Percentiles rank a stretch among this genome's conserved stretches.
These are phyloP conservation scores for Solanum stenotomum DNA, from an alignment of 257 asterid genomes.

Conservation along the genomic window DNA sequence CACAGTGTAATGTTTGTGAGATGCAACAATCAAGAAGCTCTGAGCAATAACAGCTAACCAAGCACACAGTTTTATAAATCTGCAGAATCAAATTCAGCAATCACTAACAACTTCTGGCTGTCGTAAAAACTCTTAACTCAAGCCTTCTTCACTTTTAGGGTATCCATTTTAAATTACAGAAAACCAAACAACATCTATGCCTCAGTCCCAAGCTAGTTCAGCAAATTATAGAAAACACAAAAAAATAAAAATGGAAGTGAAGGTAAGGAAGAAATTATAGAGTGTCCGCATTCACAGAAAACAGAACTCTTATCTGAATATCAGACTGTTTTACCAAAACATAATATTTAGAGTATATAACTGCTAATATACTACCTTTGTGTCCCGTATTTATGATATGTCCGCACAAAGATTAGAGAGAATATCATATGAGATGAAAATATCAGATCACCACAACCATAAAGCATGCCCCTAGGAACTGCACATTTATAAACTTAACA, in stretches of 20 bases:
- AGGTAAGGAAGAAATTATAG: not conserved
- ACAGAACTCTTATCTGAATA: not conserved
- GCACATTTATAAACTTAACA: constrained; percentile 10
- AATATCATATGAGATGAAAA: constrained; percentile 98
- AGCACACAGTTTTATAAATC: constrained; percentile 68
- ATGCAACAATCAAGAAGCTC: constrained; percentile 87
- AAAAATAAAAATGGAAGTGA: not conserved
- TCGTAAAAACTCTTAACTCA: not conserved
- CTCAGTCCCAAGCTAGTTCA: not conserved
- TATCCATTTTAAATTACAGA: not conserved
- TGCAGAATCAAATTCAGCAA: constrained; percentile 20
- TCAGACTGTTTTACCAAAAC: not conserved
- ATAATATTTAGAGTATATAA: not conserved
- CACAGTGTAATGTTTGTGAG: constrained; percentile 92
- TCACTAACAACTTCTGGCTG: not conserved
- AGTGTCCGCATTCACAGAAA: not conserved
- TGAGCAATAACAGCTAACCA: constrained; percentile 74
- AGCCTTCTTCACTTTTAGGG: not conserved
- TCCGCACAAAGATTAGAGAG: constrained; percentile 85
- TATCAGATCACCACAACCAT: constrained; percentile 95
- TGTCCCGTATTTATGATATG: constrained; percentile 80
- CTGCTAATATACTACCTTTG: constrained; percentile 35
- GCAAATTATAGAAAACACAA: not conserved
- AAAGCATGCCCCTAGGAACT: constrained; percentile 88
- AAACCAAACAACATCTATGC: not conserved